phyloP scores from a whole-genome alignment of 768 basidiomycete species.

The Mycena pura region DNA sequence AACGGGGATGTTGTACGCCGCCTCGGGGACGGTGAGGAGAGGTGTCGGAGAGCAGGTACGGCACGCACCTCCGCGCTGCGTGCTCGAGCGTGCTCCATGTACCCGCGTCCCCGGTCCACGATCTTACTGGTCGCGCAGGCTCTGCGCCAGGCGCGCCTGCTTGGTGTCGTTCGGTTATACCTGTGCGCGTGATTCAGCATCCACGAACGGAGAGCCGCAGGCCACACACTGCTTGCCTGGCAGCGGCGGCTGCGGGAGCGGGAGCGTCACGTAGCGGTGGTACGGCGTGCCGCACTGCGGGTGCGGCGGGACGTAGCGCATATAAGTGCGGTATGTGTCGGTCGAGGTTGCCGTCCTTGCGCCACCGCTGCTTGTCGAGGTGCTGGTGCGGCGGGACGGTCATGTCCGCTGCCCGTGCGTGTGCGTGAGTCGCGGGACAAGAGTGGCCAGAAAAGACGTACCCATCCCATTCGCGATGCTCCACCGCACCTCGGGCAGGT shows the following conservation, averaged over 20 bases:
- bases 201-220: too few relatives aligned
- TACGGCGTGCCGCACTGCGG: slow-evolving; percentile 88
- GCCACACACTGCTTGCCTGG: too few relatives aligned
- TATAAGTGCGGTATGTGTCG: slow-evolving; percentile 81
- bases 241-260: slow-evolving; percentile 71
- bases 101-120: slow-evolving; percentile 30
- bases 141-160: slow-evolving; percentile 40
- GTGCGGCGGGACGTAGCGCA: slow-evolving; percentile 87
- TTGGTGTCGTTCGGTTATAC: slow-evolving; percentile 42
- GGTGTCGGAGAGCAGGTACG: too few relatives aligned
- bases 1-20: too few relatives aligned
- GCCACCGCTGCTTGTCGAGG: slow-evolving; percentile 84
- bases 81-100: background rate
- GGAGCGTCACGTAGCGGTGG: slow-evolving; percentile 85
- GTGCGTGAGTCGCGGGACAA: background rate
- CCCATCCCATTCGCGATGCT: slow-evolving; percentile 79
- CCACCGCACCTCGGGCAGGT: slow-evolving; percentile 86
- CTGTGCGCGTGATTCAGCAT: too few relatives aligned
- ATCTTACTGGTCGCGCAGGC: slow-evolving; percentile 27
- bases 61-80: too few relatives aligned
- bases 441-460: slow-evolving; percentile 53
- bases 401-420: slow-evolving; percentile 62
- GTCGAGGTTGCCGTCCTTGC: slow-evolving; percentile 83
- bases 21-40: too few relatives aligned
- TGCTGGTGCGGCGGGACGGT: slow-evolving; percentile 75